phyloP scores from a whole-genome alignment of 2,329 filamentous ascomycete genomes.

The Diaporthe ilicicola region DNA sequence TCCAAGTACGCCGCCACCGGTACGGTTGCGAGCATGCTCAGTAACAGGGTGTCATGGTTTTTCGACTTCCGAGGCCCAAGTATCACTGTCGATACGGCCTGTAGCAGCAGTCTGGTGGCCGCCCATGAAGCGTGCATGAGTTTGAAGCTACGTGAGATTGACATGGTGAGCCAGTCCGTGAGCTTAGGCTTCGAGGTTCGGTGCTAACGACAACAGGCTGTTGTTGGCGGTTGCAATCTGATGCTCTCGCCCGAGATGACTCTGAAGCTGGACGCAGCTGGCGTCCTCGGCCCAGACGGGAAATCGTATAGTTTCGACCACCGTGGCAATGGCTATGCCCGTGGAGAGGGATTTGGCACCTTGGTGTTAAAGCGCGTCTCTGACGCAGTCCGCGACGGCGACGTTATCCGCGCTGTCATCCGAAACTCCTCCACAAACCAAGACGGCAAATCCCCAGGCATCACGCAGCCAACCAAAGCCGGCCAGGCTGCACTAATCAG shows the following conservation, averaged over 20 bases:
- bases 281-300: conserved; percentile 34
- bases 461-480: conserved; percentile 43
- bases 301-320: conserved; percentile 46
- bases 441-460: conserved; percentile 41
- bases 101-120: conserved; percentile 47
- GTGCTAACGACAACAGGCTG: conserved; percentile 33
- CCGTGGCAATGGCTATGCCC: conserved; percentile 56
- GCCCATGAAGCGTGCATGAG: conserved; percentile 30
- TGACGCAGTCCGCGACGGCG: conserved; percentile 53
- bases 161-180: conserved; percentile 39
- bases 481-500: conserved; percentile 45
- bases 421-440: conserved; percentile 44
- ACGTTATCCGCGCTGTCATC: conserved; percentile 51
- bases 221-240: conserved; percentile 39
- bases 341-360: conserved; percentile 61
- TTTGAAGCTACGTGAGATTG: conserved; percentile 20
- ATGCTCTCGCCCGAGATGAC: conserved; percentile 34
- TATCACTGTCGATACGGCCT: conserved; percentile 50
- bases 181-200: not conserved
- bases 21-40: conserved; percentile 41
- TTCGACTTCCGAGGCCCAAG: conserved; percentile 45
- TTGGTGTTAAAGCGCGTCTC: conserved; percentile 60
- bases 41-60: conserved; percentile 48
- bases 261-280: conserved; percentile 32
- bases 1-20: conserved; percentile 42